phyloP scores from a whole-genome alignment of 2,329 filamentous ascomycete species.

The Orbilia oligospora region DNA sequence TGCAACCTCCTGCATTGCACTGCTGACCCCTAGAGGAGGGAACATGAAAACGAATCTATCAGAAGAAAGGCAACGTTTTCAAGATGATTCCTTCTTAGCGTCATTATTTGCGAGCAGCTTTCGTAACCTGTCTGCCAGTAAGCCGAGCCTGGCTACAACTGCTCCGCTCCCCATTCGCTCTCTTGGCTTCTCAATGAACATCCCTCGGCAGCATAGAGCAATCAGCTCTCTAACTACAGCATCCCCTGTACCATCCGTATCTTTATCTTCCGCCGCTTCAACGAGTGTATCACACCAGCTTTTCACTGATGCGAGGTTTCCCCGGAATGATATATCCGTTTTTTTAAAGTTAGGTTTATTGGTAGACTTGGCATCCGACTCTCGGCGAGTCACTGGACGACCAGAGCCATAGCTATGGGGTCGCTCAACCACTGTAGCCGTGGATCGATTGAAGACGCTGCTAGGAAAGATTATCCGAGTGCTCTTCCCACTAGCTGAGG shows the following conservation, averaged over 20 bases:
- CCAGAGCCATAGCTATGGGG: conserved; percentile 29
- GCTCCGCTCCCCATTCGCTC: conserved; percentile 51
- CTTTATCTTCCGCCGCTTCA: conserved; percentile 55
- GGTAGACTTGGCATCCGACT: conserved; percentile 29
- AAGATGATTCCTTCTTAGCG: conserved; percentile 20
- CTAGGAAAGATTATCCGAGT: conserved; percentile 31
- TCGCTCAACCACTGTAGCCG: conserved; percentile 32
- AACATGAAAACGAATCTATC: neutral
- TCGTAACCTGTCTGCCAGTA: conserved; percentile 55
- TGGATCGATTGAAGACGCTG: conserved; percentile 40
- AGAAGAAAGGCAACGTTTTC: too few species aligned
- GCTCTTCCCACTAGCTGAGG: conserved; percentile 45
- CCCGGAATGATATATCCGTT: conserved; percentile 52
- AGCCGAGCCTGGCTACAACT: conserved; percentile 44
- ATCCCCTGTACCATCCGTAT: conserved; percentile 51
- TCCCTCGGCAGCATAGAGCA: conserved; percentile 52
- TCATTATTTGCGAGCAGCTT: conserved; percentile 37
- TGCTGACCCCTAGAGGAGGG: neutral
- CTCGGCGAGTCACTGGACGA: conserved; percentile 30
- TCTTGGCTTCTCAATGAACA: conserved; percentile 52
- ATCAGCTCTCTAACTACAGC: conserved; percentile 52
- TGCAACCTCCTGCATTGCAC: neutral
- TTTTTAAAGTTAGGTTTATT: conserved; percentile 32
- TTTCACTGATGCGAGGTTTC: conserved; percentile 33
- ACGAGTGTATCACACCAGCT: conserved; percentile 57